Conservation (phyloP, 2,329 filamentous ascomycete species). For the Colletotrichum tabaci region DNA sequence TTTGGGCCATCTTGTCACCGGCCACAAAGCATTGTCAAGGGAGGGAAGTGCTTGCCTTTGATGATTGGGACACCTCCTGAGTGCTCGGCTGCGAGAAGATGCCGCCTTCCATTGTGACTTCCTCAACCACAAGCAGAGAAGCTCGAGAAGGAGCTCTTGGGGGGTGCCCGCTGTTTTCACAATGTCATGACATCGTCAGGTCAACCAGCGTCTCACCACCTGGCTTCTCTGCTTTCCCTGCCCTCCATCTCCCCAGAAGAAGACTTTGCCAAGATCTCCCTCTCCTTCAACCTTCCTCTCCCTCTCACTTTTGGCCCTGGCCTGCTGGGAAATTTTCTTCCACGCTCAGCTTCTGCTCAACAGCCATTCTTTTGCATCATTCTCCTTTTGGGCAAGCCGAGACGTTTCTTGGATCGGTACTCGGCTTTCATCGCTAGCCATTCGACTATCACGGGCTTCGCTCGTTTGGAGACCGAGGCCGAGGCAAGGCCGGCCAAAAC, state of each 20-base stretch:
- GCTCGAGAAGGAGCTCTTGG: slow-evolving; percentile 24
- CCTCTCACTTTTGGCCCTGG: slow-evolving; percentile 4
- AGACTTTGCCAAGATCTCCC: slow-evolving; percentile 15
- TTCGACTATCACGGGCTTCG: slow-evolving; percentile 34
- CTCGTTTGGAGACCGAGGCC: slow-evolving; percentile 34
- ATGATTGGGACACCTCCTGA: neutral
- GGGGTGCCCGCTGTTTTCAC: slow-evolving; percentile 22
- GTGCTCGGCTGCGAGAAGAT: slow-evolving; percentile 14
- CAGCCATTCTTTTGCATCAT: slow-evolving; percentile 35
- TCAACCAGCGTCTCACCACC: slow-evolving; percentile 5
- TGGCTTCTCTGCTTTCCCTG: slow-evolving; percentile 13
- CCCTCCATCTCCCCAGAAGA: slow-evolving; percentile 10
- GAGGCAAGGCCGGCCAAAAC: neutral
- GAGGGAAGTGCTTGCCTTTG: slow-evolving; percentile 27
- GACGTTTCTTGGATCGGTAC: slow-evolving; percentile 38
- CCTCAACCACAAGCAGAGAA: slow-evolving; percentile 9
- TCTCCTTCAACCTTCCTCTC: slow-evolving; percentile 22
- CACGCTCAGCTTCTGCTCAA: slow-evolving; percentile 25
- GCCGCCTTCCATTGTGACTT: slow-evolving; percentile 22
- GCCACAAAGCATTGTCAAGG: slow-evolving; percentile 11
- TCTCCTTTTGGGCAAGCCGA: slow-evolving; percentile 31
- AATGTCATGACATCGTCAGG: slow-evolving; percentile 12
- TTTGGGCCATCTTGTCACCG: slow-evolving; percentile 23
- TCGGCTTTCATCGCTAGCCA: slow-evolving; percentile 35
- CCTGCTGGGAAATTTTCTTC: neutral